Base-by-base conservation (phyloP, 2,329 filamentous ascomycete genomes). In the Fusarium anguioides region DNA sequence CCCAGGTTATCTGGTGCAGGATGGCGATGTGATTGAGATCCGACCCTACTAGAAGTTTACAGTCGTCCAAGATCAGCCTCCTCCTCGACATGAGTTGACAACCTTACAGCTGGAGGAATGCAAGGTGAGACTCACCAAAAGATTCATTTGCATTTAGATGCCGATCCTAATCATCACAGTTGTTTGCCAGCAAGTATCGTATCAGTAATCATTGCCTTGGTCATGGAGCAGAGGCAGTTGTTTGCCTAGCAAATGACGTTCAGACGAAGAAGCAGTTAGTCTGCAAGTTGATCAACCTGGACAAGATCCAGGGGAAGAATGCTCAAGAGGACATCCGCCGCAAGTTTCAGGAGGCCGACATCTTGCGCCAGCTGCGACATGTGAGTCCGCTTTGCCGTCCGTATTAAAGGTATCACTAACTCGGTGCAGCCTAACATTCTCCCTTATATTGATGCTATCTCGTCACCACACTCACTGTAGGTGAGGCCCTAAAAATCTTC, bases 281-380 rank as follows among this genome's bases (percentile, higher is more conserved):
- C 12, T 93, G 91, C 79, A 93, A 93, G 70, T 76, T 92, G 10
- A 79, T 91, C 49, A 80, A 86, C 51, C 71, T 90, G 4, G 78
- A 80, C 29, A 67, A 66, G 8, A 48, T 77, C 6, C 63, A 68
- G 51, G 72, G 51, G 41, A 72, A 64, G 53, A 72, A 69, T n/a
- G 58, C 56, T 27, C 68, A 64, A n/a, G 70, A 71, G 39, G 69
- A 76, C 5, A 66, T 79, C 10, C 74, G 76, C 9, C 80, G 79
- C 9, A 78, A 82, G 47, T 71, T 82, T 27, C 80, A 83, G 59
- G 86, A 88, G 71, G 79, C 83, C 23, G 78, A 83, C n/a, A 80
- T 88, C 29, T 79, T 88, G 36, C 81, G 81, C 11, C 82, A 83
- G 54, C 72, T 88, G 15, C 81, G 80, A 58, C 86, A 88, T 75